Evolutionary conservation across 1,139 yeast genomes (phyloP), one percentile per base, ranked within the genome.

Genomic region (Chernovozyma aurita): DNA sequence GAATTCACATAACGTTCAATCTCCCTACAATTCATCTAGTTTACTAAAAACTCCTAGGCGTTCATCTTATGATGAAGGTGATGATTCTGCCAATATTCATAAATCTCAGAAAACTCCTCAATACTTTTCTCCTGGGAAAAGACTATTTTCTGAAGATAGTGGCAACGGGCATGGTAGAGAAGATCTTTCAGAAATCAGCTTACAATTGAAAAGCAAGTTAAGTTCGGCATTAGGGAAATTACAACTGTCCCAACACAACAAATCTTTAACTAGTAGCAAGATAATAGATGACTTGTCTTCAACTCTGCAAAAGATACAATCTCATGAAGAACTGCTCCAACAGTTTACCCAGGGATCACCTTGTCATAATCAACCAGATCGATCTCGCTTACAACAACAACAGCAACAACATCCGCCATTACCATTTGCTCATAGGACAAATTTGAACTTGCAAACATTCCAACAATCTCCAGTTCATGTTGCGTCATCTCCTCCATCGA

Each of bases 201-300:
- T 57, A 17, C 70, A 65, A 43, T 50, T 69, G 36, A 65, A 65
- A 41, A 63, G 54, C 34, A 56, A 56, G 42, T 50, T 69, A 25
- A 63, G 66, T 40, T 61, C 61, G 37, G 75, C 75, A 5, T 50
- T 67, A 30, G 72, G 66, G 2, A 63, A 67, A 42, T 42, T 67
- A 30, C 70, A 66, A 42, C 51, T 43, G 37, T 41, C 40, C 31
- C 42, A 40, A 28, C 45, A 41, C 13, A 36, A 43, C 48, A 37
- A 28, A 16, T 16, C 27, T 13, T n/a, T 34, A 3, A 28, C 29
- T 17, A 27, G 32, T 20, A 25, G 31, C 24, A 30, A 33, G n/a
- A 34, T 35, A 14, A 33, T 37, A 3, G 20, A 32, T 17, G 37
- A 35, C 32, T 34, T 28, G 24, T 37, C 40, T 17, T 18, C 39